Evolutionary conservation across 768 basidiomycete species (phyloP), one percentile per base, ranked within the genome.

Genomic region (Fomitopsis serialis): DNA sequence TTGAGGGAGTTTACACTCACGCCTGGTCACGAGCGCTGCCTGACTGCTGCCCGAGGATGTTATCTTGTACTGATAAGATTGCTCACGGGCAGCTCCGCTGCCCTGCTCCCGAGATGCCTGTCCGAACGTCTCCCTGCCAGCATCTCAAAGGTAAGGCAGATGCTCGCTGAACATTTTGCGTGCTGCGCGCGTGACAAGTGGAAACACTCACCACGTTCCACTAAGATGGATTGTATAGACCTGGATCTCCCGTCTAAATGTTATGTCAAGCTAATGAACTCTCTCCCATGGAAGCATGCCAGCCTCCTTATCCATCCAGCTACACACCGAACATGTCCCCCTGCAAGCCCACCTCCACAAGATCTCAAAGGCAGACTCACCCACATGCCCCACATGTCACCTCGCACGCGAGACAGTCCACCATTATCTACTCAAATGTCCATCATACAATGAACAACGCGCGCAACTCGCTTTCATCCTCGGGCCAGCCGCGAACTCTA

Each of bases 251-350:
- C 49, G 3, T 54, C 54, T 35, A 46, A 17, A 44, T 44, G 21
- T 17, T 58, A 42, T 47, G 1, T 1, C 25, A 40, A 27, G 23
- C 13, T 19, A 42, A 55, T 7, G 40, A 45, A 15, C 19, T 36
- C 2, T 25, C 45, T 35, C 45, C 55, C 25, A 2, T 32, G 50
- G 0, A 49, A 46, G 1, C 53, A 54, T 1, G 25, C 46, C 24
- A 58, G 54, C 37, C 45, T 66, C 0, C 57, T 71, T 10, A 54
- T n/a, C n/a, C n/a, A n/a, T 64, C 29, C 70, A 72, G 35, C 65
- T 74, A 0, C 42, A 66, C 9, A 68, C 68, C 4, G 64, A 66
- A 2, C 72, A 73, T 45, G 54, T 53, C 7, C 65, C 66, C 0
- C 64, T 73, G 2, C 65, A 69, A 37, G 35, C 56, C 6, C 63